Percentiles rank a stretch among this genome's conserved stretches.
phyloP scores from a whole-genome alignment of 768 basidiomycete genomes.

The Sarcodon aspratus region DNA sequence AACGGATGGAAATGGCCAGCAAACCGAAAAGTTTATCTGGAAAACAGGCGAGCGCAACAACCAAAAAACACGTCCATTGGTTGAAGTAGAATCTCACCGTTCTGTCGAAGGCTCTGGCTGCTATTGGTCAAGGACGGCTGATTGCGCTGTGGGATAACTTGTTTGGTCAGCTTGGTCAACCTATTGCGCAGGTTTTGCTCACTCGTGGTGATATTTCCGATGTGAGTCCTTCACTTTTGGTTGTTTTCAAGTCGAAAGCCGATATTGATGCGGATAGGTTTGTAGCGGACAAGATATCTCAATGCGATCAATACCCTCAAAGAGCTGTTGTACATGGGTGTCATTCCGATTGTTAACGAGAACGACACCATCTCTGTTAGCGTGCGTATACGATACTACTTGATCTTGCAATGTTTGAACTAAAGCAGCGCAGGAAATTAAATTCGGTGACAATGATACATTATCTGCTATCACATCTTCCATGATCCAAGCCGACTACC shows the following conservation, averaged over 20 bases:
- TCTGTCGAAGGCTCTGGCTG: constrained; percentile 71
- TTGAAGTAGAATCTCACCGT: constrained; percentile 1
- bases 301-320: constrained; percentile 96
- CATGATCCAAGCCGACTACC: constrained; percentile 96
- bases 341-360: constrained; percentile 97
- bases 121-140: constrained; percentile 92
- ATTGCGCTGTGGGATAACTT: constrained; percentile 97
- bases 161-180: constrained; percentile 87
- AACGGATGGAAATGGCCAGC: constrained; percentile 77
- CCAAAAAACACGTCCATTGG: neutral
- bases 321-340: constrained; percentile 85
- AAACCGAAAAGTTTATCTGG: constrained; percentile 78
- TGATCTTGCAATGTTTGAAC: neutral
- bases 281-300: constrained; percentile 83
- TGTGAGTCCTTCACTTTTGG: constrained; percentile 32
- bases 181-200: constrained; percentile 89
- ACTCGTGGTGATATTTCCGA: constrained; percentile 97
- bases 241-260: neutral
- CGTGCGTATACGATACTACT: constrained; percentile 35
- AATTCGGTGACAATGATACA: constrained; percentile 99
- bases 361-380: constrained; percentile 98
- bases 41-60: constrained; percentile 63
- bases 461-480: constrained; percentile 94
- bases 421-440: constrained; percentile 70
- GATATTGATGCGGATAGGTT: constrained; percentile 1